Conservation (phyloP, 2,329 filamentous ascomycete species). For the Teratosphaeria gauchensis region DNA sequence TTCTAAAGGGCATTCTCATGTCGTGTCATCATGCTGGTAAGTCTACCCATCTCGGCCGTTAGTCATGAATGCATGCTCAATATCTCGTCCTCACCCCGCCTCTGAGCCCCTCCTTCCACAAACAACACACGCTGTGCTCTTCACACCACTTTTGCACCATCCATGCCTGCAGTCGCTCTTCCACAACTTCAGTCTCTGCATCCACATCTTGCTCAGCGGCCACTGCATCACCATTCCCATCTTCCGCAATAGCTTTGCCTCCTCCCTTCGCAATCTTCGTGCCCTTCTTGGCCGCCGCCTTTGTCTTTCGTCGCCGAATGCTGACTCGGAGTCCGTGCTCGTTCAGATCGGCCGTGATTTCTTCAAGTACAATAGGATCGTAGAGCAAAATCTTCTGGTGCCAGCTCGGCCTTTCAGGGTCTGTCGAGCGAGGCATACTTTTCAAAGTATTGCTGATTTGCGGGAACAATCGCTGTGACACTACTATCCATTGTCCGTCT, state of each 20-base stretch:
- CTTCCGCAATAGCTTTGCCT: conserved; percentile 1
- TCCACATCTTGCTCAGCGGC: conserved; percentile 5
- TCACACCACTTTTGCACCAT: conserved; percentile 88
- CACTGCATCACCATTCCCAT: background rate
- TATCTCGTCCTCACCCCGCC: conserved; percentile 26
- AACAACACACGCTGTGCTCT: conserved; percentile 72
- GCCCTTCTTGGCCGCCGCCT: conserved; percentile 31
- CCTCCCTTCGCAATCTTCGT: conserved; percentile 3
- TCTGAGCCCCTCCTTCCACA: conserved; percentile 51
- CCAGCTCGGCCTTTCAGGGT: conserved; percentile 53
- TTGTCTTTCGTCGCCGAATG: conserved; percentile 29
- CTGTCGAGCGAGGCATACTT: conserved; percentile 31
- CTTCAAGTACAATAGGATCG: conserved; percentile 81
- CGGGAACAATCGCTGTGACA: conserved; percentile 32
- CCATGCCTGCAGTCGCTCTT: conserved; percentile 30
- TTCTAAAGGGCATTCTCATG: background rate
- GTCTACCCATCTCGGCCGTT: background rate
- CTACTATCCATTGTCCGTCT: conserved; percentile 21
- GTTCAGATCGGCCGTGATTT: conserved; percentile 76
- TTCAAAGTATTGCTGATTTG: conserved; percentile 42
- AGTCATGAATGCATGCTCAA: conserved; percentile 6
- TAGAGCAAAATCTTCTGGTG: conserved; percentile 90
- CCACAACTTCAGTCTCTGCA: conserved; percentile 10
- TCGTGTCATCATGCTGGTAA: background rate
- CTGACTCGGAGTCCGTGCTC: conserved; percentile 17